A percentile compares a stretch with the other conserved stretches of the same genome.
These are phyloP conservation scores for Arctium minus DNA, from an alignment of 129 eudicot species.

Conservation along the genomic window DNA sequence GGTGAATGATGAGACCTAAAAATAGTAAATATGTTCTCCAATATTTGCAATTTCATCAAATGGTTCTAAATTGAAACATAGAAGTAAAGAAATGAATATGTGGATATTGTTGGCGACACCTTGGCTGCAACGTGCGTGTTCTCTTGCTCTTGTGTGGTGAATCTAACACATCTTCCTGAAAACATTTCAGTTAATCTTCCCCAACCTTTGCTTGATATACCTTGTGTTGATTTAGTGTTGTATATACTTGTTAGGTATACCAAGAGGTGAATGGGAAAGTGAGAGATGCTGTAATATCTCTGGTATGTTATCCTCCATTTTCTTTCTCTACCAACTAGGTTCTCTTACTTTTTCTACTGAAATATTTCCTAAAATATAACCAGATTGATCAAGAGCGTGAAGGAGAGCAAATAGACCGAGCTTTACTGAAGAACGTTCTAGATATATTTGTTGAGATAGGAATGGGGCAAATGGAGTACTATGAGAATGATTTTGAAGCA, in stretches of 20 bases:
- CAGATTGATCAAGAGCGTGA: conserved; percentile 97
- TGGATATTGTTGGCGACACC: neutral
- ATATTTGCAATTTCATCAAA: neutral
- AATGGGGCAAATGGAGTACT: conserved; percentile 85
- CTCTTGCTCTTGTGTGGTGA: neutral
- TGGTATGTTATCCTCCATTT: conserved; percentile 48
- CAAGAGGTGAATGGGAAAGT: conserved; percentile 75
- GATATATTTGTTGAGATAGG: conserved; percentile 98
- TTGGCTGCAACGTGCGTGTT: neutral
- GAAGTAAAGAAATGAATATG: neutral
- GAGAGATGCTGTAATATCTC: conserved; percentile 95
- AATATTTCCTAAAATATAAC: neutral
- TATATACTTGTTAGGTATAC: conserved; percentile 54
- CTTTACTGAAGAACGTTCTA: conserved; percentile 83
- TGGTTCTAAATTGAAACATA: neutral
- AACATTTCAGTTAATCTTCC: neutral
- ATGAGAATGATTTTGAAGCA: conserved; percentile 88
- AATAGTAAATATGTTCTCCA: neutral
- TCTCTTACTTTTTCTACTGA: neutral
- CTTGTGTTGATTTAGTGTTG: neutral
- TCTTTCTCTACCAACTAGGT: neutral
- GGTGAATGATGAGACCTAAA: neutral
- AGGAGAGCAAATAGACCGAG: conserved; percentile 97
- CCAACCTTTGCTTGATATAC: neutral
- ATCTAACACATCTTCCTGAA: neutral